These are phyloP conservation scores for Mitragyna speciosa DNA, from an alignment of 257 asterid species.

Conservation along the genomic window DNA sequence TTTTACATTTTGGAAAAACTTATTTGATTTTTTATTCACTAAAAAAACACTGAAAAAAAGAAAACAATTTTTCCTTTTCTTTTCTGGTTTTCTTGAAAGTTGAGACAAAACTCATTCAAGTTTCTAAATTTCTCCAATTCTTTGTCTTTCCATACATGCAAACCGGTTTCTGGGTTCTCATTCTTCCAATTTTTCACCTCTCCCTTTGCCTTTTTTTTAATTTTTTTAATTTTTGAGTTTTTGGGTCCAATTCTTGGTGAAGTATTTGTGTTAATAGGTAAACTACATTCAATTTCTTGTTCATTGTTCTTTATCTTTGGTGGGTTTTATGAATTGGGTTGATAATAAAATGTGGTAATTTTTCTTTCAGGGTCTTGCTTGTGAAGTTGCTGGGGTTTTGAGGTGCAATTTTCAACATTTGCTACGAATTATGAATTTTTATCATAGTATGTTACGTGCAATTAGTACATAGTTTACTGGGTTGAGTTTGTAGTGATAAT, in stretches of 20 bases:
- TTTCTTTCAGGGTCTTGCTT: slow-evolving; percentile 1
- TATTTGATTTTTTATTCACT: neutral
- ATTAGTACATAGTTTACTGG: neutral
- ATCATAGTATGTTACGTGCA: too few species aligned
- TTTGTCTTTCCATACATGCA: neutral
- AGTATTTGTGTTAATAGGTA: neutral
- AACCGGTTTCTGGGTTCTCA: neutral
- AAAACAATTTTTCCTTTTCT: neutral
- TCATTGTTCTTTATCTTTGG: neutral
- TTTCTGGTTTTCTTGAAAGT: neutral
- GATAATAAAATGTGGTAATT: neutral
- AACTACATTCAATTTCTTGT: neutral
- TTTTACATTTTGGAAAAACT: neutral
- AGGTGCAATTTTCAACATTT: slow-evolving; percentile 1
- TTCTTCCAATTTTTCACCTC: neutral
- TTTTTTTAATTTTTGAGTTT: too few species aligned
- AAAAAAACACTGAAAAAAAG: neutral
- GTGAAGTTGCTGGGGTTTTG: neutral
- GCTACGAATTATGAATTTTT: neutral
- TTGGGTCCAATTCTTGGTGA: neutral
- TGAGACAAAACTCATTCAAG: neutral
- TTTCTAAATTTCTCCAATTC: neutral
- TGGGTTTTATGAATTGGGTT: neutral
- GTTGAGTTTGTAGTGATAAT: neutral
- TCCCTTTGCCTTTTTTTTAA: too few species aligned